A percentile compares a stretch with the other conserved stretches of the same genome.
These are phyloP conservation scores for Zygosaccharomyces gambellarensis DNA, from an alignment of 805 yeast genomes.

Conservation along the genomic window DNA sequence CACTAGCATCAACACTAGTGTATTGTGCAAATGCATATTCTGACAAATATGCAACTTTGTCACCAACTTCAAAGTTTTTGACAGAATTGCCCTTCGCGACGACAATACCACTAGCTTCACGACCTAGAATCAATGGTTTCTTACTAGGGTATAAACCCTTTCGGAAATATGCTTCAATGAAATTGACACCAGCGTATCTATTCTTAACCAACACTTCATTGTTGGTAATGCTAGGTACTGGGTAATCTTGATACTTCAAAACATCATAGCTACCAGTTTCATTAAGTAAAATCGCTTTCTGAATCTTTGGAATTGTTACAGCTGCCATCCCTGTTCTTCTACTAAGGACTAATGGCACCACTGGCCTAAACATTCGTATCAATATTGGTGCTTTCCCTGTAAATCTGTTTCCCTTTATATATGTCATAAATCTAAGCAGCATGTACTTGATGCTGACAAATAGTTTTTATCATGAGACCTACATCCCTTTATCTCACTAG, in stretches of 20 bases:
- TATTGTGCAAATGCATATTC: constrained; percentile 67
- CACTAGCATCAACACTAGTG: constrained; percentile 42
- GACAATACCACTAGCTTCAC: constrained; percentile 69
- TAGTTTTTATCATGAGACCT: not conserved
- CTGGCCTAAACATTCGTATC: not conserved
- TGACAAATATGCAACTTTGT: constrained; percentile 57
- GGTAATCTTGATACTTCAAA: constrained; percentile 51
- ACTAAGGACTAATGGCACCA: not conserved
- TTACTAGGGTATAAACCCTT: constrained; percentile 64
- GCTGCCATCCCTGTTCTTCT: not conserved
- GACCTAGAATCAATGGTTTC: constrained; percentile 63
- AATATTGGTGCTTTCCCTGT: too few species aligned
- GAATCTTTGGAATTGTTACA: constrained; percentile 46
- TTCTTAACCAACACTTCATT: constrained; percentile 68
- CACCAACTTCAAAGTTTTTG: constrained; percentile 56
- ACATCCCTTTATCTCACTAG: too few species aligned
- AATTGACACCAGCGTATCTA: constrained; percentile 74
- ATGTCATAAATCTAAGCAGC: not conserved
- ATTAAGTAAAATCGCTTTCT: constrained; percentile 50
- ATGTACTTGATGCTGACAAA: constrained; percentile 1
- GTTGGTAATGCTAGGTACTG: constrained; percentile 52
- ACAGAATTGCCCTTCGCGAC: constrained; percentile 61
- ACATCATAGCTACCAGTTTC: constrained; percentile 58
- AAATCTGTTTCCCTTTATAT: not conserved
- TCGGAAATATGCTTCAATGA: constrained; percentile 79